Evolutionary conservation across 768 basidiomycete genomes (phyloP).

Genomic region (Pleurotus djamor): DNA sequence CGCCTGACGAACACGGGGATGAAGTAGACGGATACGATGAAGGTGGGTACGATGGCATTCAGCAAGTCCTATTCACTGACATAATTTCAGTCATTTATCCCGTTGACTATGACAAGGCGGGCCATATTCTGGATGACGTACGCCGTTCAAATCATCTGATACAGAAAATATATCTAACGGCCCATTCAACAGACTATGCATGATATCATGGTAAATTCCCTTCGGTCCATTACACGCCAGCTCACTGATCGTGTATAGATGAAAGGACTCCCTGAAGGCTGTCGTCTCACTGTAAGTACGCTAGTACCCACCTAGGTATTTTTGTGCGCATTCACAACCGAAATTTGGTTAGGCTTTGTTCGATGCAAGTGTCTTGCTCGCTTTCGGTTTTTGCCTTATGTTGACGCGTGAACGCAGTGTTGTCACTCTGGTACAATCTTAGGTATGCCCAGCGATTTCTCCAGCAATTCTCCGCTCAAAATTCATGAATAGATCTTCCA

Average conservation of each 20-base stretch:
- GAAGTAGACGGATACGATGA: slow-evolving; percentile 82
- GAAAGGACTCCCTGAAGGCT: slow-evolving; percentile 40
- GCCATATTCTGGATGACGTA: slow-evolving; percentile 78
- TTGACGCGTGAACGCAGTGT: slow-evolving; percentile 23
- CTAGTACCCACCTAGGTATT: neutral
- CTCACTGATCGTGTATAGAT: slow-evolving; percentile 23
- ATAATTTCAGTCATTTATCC: slow-evolving; percentile 73
- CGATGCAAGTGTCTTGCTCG: slow-evolving; percentile 33
- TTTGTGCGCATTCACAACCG: neutral
- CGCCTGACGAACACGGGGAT: slow-evolving; percentile 72
- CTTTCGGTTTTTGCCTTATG: neutral
- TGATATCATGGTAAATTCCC: slow-evolving; percentile 37
- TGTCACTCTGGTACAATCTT: slow-evolving; percentile 56
- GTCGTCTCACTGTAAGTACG: slow-evolving; percentile 44
- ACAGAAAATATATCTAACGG: neutral
- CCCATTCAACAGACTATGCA: slow-evolving; percentile 38
- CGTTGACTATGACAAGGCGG: slow-evolving; percentile 75
- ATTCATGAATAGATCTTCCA: slow-evolving; percentile 34
- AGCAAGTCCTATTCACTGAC: neutral
- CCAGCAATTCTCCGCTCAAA: neutral
- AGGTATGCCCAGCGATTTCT: slow-evolving; percentile 24
- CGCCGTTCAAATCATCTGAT: slow-evolving; percentile 11
- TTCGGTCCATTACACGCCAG: too few relatives aligned
- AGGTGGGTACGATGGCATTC: slow-evolving; percentile 45
- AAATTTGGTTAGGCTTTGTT: slow-evolving; percentile 38